These are phyloP conservation scores for Stachybotrys chartarum DNA, from an alignment of 2,329 filamentous ascomycete species.

Conservation along the genomic window DNA sequence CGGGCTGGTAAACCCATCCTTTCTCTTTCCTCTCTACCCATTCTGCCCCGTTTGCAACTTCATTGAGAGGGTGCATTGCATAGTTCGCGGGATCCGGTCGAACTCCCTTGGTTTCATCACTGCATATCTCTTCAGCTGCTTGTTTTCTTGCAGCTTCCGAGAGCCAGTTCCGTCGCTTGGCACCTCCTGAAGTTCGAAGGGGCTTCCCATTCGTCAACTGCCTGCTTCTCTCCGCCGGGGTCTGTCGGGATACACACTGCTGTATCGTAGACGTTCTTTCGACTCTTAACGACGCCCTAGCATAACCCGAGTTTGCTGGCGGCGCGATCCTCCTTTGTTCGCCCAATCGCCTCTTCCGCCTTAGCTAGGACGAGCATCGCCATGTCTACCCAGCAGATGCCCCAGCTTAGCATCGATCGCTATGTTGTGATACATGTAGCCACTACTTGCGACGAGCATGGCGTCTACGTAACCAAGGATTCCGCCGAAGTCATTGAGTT, in stretches of 20 bases:
- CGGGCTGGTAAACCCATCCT: background rate
- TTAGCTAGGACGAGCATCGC: slow-evolving; percentile 16
- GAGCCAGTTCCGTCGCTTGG: slow-evolving; percentile 5
- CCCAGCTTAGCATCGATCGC: slow-evolving; percentile 75
- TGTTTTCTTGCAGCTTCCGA: slow-evolving; percentile 2
- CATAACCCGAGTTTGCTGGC: slow-evolving; percentile 10
- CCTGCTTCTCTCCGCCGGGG: background rate
- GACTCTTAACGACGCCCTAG: slow-evolving; percentile 12
- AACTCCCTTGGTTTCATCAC: background rate
- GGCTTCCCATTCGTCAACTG: slow-evolving; percentile 3
- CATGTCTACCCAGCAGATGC: slow-evolving; percentile 34
- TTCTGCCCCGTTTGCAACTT: background rate
- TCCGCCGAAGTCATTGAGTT: slow-evolving; percentile 99
- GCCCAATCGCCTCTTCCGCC: slow-evolving; percentile 12
- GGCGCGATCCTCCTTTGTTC: background rate
- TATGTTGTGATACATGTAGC: slow-evolving; percentile 98
- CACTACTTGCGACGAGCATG: slow-evolving; percentile 97
- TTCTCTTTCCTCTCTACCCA: slow-evolving; percentile 1
- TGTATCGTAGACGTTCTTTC: slow-evolving; percentile 3
- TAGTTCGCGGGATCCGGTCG: background rate
- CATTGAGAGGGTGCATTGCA: slow-evolving; percentile 2
- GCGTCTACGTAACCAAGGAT: slow-evolving; percentile 98
- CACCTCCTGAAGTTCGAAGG: slow-evolving; percentile 20
- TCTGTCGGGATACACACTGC: background rate
- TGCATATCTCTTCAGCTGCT: background rate